Conservation (phyloP, 148 eudicot genomes). For the Silene latifolia region DNA sequence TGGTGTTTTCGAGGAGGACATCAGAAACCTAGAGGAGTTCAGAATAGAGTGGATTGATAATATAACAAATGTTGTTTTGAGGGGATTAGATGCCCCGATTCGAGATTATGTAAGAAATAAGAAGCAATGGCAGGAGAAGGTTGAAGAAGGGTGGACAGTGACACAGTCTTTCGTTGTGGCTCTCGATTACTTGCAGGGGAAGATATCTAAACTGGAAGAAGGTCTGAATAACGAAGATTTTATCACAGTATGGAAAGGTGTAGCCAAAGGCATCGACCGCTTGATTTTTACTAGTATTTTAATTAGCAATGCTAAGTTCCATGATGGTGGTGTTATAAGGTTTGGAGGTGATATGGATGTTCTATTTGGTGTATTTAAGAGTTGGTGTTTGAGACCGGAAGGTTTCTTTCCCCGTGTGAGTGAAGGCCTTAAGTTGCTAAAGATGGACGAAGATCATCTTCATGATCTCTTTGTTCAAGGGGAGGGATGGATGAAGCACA, state of each 20-base stretch:
- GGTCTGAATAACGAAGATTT: slow-evolving; percentile 65
- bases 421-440: slow-evolving; percentile 68
- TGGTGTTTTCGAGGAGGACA: slow-evolving; percentile 57
- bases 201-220: slow-evolving; percentile 56
- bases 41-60: slow-evolving; percentile 79
- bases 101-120: slow-evolving; percentile 75
- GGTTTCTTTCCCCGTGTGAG: slow-evolving; percentile 75
- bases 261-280: slow-evolving; percentile 58
- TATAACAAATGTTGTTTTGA: slow-evolving; percentile 60
- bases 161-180: slow-evolving; percentile 62
- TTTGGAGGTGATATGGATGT: slow-evolving; percentile 59
- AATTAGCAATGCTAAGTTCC: slow-evolving; percentile 59
- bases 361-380: slow-evolving; percentile 66
- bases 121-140: slow-evolving; percentile 85
- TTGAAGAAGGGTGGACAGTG: slow-evolving; percentile 58
- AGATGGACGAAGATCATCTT: slow-evolving; percentile 49
- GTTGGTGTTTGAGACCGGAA: slow-evolving; percentile 97
- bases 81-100: slow-evolving; percentile 67
- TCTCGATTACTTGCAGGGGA: slow-evolving; percentile 77
- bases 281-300: slow-evolving; percentile 55
- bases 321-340: slow-evolving; percentile 68
- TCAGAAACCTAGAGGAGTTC: slow-evolving; percentile 56
- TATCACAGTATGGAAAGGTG: slow-evolving; percentile 70
- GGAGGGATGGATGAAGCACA: slow-evolving; percentile 56
- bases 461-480: slow-evolving; percentile 38